Conservation (phyloP, 352 stramenopile species). For the Globisporangium splendens region DNA sequence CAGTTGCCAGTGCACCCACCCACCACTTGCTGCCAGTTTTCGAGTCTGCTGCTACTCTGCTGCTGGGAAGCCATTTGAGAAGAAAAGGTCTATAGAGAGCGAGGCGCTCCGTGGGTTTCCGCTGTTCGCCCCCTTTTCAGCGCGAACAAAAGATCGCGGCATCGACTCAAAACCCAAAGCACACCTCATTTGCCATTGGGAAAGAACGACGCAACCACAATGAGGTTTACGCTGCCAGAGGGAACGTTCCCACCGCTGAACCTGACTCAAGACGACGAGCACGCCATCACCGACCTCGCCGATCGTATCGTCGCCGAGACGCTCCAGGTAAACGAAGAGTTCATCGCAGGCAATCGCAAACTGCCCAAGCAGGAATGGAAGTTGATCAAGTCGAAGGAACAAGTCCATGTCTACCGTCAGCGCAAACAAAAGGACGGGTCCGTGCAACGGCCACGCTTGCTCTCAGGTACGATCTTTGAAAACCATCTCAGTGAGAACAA, state of each 20-base stretch:
- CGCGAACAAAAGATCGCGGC: neutral
- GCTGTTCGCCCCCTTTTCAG: too few relatives aligned
- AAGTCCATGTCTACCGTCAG: conserved; percentile 55
- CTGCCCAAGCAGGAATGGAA: conserved; percentile 47
- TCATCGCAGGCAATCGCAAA: conserved; percentile 33
- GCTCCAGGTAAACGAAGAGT: conserved; percentile 46
- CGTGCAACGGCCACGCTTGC: conserved; percentile 33
- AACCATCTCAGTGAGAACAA: conserved; percentile 24
- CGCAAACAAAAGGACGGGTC: conserved; percentile 21
- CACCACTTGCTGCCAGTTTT: too few relatives aligned
- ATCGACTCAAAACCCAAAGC: neutral
- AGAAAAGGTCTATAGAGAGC: too few relatives aligned
- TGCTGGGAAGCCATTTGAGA: too few relatives aligned
- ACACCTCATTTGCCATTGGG: neutral
- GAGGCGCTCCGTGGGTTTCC: too few relatives aligned
- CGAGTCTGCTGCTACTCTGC: too few relatives aligned
- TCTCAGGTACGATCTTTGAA: conserved; percentile 40
- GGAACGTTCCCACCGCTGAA: conserved; percentile 20
- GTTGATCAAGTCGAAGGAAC: conserved; percentile 45
- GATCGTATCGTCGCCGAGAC: conserved; percentile 57
- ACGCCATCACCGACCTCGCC: conserved; percentile 36
- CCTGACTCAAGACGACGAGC: conserved; percentile 34
- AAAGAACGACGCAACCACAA: neutral
- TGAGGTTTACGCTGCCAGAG: conserved; percentile 23
- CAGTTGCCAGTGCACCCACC: too few relatives aligned